Base-by-base conservation (phyloP, 179 eudicot genomes). In the Vitellaria paradoxa region DNA sequence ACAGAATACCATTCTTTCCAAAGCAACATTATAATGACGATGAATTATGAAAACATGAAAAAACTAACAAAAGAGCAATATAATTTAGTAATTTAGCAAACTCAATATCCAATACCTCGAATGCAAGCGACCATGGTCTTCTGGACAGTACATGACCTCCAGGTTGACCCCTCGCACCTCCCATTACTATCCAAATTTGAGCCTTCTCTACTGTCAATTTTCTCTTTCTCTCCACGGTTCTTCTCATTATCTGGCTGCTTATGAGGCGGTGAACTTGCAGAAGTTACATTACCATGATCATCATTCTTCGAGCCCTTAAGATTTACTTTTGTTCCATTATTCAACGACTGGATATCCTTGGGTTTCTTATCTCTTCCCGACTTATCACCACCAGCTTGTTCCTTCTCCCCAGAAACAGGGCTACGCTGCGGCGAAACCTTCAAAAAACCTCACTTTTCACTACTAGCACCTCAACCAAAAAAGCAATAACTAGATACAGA, bases 51-150 rank as follows among this genome's bases (percentile, higher is more conserved):
- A 30, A 30, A 30, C 1, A 30, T 30, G 23, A 18, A 3, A 4
- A 8, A 2, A 24, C 63, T 57, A 47, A 6, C 7, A 76, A 65
- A 63, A 80, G 15, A 40, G 69, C 56, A 60, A 3, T 76, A 68
- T 9, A 30, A 30, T 30, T 30, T 30, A 30, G 37, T 30, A 30
- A 30, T 30, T 30, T 30, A 30, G 37, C 37, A 77, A 66, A 45
- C 82, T 83, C 97, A 90, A 76, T 70, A 69, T 59, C 85, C 87
- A 53, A 78, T 75, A 73, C 80, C 75, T 81, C 85, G 78, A 65
- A 89, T 71, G 81, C 97, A 92, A 75, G 91, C 97, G 62, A 76
- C 59, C 89, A 92, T 80, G 24, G 77, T 77, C 81, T 73, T 79
- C 55, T 21, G 21, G 57, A 82, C 88, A 72, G 69, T 71, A 82